Conservation (phyloP, 2,329 filamentous ascomycete genomes). For the Fusarium multiceps region DNA sequence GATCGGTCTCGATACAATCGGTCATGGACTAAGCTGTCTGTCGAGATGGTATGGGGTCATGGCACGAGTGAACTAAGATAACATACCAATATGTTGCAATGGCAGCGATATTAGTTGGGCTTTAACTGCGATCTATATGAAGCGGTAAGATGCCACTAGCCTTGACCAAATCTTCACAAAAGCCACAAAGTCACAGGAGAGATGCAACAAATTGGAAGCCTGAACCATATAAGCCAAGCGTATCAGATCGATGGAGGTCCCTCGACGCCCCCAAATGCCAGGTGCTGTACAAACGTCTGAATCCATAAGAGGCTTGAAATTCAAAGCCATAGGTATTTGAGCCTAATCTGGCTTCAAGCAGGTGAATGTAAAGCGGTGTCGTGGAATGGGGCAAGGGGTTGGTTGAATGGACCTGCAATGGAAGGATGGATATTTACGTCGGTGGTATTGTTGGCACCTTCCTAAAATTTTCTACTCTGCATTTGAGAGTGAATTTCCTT, state of each 20-base stretch:
- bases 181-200: background rate
- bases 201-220: background rate
- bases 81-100: background rate
- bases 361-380: constrained; percentile 26
- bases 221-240: background rate
- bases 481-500: background rate
- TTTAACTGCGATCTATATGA: background rate
- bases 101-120: background rate
- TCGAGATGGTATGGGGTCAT: background rate
- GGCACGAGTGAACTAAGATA: background rate
- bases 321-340: background rate
- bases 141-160: background rate
- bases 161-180: background rate
- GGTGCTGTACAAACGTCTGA: background rate
- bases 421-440: background rate
- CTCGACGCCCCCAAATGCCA: background rate
- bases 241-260: background rate
- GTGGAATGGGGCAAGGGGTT: constrained; percentile 15
- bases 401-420: background rate
- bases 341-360: background rate
- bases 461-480: background rate
- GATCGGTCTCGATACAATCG: background rate
- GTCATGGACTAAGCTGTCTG: background rate
- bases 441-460: background rate
- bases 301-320: background rate